Base-by-base conservation (phyloP, 805 yeast genomes). In the Naumovozyma dairenensis region DNA sequence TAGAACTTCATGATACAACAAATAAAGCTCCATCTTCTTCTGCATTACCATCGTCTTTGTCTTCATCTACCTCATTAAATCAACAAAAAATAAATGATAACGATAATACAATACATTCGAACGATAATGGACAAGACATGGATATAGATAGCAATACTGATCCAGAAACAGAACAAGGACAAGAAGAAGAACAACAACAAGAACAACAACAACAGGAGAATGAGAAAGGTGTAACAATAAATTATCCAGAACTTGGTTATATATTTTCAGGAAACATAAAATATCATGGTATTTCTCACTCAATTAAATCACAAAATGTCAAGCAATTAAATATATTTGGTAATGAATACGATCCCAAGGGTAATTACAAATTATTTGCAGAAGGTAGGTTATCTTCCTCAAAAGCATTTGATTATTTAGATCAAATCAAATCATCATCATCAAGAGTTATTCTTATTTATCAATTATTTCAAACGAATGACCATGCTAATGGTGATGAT, bases 301-400 rank as follows among this genome's bases (percentile, higher is more conserved):
- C 52, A 3, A 31, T 35, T n/a, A 44, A 45, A 10, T 25, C 40
- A 19, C 38, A 33, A 6, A 31, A 40, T 6, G 41, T 34, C 18
- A 39, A 42, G 5, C 18, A 29, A 5, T 7, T 5, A 5, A n/a
- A 22, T 33, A n/a, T 53, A 3, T 39, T 53, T 17, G 55, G 45
- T 5, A 62, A 62, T 34, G 66, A 62, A 21, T n/a, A n/a, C n/a
- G n/a, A n/a, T n/a, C n/a, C n/a, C n/a, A n/a, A n/a, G n/a, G n/a
- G n/a, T n/a, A n/a, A n/a, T n/a, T n/a, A n/a, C n/a, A 55, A 53
- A 6, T 60, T 63, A 16, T 40, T 51, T 8, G 62, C 55, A 6
- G 57, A 55, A 21, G 59, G 58, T 10, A 40, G 49, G n/a, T 56
- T 40, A 28, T 53, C 43, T 34, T 49, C 18, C 36, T 40, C 36